Percentiles rank a stretch among this genome's conserved stretches.
phyloP scores from a whole-genome alignment of 2,329 filamentous ascomycete species.

The Rhynchosporium graminicola region DNA sequence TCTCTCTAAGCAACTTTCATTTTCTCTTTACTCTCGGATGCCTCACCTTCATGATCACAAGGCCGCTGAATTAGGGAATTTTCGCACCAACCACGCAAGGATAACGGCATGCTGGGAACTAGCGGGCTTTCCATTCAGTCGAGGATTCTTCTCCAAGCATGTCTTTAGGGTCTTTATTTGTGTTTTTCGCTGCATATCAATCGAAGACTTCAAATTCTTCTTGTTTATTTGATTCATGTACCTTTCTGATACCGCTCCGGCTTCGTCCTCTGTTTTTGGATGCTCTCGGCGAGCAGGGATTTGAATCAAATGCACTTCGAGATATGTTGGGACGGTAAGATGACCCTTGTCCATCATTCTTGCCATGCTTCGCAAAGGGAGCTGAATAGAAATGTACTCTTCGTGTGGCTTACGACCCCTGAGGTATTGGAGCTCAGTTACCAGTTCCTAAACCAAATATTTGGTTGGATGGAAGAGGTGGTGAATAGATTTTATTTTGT shows the following conservation, averaged over 20 bases:
- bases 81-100: too few species aligned
- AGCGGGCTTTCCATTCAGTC: not conserved
- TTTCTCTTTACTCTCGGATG: not conserved
- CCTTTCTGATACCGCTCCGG: too few species aligned
- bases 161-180: too few species aligned
- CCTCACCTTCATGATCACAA: not conserved
- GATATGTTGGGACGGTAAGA: not conserved
- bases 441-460: not conserved
- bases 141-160: not conserved
- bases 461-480: not conserved
- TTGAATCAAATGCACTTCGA: not conserved
- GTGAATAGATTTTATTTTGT: not conserved
- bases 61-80: too few species aligned
- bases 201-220: too few species aligned
- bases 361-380: slow-evolving; percentile 5
- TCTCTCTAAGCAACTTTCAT: too few species aligned
- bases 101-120: too few species aligned
- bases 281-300: not conserved
- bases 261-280: not conserved
- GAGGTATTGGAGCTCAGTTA: not conserved
- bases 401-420: not conserved
- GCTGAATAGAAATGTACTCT: not conserved
- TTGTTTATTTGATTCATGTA: too few species aligned
- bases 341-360: not conserved
- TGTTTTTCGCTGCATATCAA: too few species aligned